A percentile compares a stretch with the other conserved stretches of the same genome.
Evolutionary conservation across 176 grass and related monocot species (phyloP).

Genomic region (Bonia amplexicaulis): DNA sequence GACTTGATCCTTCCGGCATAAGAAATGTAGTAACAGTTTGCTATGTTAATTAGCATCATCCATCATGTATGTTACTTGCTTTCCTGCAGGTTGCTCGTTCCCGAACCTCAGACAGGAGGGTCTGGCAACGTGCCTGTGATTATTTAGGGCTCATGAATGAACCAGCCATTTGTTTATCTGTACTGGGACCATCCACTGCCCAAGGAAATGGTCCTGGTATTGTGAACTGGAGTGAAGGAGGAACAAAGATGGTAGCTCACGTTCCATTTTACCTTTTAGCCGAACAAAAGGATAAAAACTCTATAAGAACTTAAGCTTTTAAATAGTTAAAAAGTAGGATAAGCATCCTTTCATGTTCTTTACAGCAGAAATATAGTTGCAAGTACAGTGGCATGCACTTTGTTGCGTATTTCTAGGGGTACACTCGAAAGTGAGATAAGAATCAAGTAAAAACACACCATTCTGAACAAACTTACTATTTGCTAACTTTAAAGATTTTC

Average conservation of each 20-base stretch:
- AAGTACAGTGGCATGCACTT: neutral
- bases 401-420: neutral
- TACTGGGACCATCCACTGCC: conserved; percentile 60
- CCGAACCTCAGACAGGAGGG: conserved; percentile 71
- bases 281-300: conserved; percentile 63
- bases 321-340: neutral
- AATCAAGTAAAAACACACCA: neutral
- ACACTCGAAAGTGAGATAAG: neutral
- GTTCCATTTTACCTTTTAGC: conserved; percentile 86
- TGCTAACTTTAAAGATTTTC: neutral
- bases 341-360: neutral
- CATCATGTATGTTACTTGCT: neutral
- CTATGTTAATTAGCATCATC: neutral
- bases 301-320: conserved; percentile 7
- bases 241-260: conserved; percentile 82
- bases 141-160: conserved; percentile 92
- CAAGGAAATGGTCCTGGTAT: conserved; percentile 69
- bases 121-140: conserved; percentile 80
- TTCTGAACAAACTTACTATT: neutral
- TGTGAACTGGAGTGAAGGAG: conserved; percentile 85
- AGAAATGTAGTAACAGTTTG: conserved; percentile 11
- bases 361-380: neutral
- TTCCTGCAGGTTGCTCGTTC: conserved; percentile 70
- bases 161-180: conserved; percentile 76
- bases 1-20: conserved; percentile 1